Evolutionary conservation across 768 basidiomycete species (phyloP), one percentile per base, ranked within the genome.

Genomic region (Daedaleopsis sinensis): DNA sequence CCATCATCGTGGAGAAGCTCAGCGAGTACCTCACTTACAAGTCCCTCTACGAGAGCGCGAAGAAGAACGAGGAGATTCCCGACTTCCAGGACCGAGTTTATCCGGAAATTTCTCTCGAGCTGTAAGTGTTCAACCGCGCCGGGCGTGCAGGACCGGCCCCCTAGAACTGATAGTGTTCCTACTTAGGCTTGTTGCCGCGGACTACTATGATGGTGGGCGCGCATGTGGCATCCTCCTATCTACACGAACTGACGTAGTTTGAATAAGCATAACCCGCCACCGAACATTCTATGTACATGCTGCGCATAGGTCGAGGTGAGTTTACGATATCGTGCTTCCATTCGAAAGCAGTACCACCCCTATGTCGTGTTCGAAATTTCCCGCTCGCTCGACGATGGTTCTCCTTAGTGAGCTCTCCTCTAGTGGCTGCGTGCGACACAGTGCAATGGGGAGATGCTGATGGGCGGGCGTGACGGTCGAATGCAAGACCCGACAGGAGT

Each of bases 1-100:
- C 77, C 1, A 82, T 89, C 24, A 87, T 96, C 38, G 84, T 93
- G 1, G 92, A 95, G 75, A 95, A 93, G 70, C 79, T 96, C 55
- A 81, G 93, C 44, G 95, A 98, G 73, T 97, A 94, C 71, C 91
- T 96, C 77, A 78, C 84, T 36, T 95, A 90, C 80, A 95, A 91
- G 75, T 78, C 86, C 1, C 82, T 93, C 62, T 94, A 93, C 70
- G 86, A 89, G 62, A 81, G 82, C n/a, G 79, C 77, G 1, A 77
- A 84, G 8, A 92, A 88, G 12, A 91, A 88, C 65, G 93, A 94
- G 67, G 91, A 94, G 52, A 78, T 91, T 21, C 93, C 94, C 21
- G 94, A 97, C 66, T 89, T 94, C 65, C 74, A 82, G 64, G 93
- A 96, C 65, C 83, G 95, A 19, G 82, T 98, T 53, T 87, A 88